phyloP scores from a whole-genome alignment of 1,139 yeast species.

The Candida albicans region DNA sequence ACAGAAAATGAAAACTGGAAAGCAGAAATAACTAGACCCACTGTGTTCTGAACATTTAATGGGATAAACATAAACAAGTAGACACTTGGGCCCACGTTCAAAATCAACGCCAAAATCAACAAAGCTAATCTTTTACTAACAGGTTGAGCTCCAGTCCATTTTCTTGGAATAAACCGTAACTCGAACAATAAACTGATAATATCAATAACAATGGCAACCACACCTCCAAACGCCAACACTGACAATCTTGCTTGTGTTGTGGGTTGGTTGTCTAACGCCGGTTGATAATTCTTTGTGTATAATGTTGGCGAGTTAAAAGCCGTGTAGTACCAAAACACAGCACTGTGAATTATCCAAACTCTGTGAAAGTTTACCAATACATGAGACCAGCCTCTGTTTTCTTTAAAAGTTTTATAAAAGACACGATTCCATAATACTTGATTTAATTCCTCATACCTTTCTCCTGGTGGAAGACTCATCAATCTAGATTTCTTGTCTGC shows the following conservation, averaged over 20 bases:
- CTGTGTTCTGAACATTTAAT: constrained; percentile 22
- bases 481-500: constrained; percentile 36
- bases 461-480: constrained; percentile 43
- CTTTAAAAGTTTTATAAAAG: constrained; percentile 55
- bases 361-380: constrained; percentile 56
- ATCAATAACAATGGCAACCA: constrained; percentile 45
- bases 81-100: constrained; percentile 42
- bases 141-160: constrained; percentile 56
- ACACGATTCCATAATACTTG: constrained; percentile 51
- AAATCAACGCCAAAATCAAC: constrained; percentile 26
- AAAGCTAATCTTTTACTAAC: constrained; percentile 33
- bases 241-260: constrained; percentile 46
- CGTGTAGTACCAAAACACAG: constrained; percentile 61
- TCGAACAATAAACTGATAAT: constrained; percentile 46
- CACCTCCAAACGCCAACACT: constrained; percentile 53
- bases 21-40: constrained; percentile 39
- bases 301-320: constrained; percentile 54
- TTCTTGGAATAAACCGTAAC: constrained; percentile 50
- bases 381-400: constrained; percentile 62
- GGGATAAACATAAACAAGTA: constrained; percentile 35
- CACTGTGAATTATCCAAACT: constrained; percentile 61
- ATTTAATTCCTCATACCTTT: constrained; percentile 45
- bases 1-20: constrained; percentile 48
- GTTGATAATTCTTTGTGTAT: constrained; percentile 50
- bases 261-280: constrained; percentile 49